Conservation (phyloP, 1,284 basidiomycete species). For the Spongispora temasekensis region DNA sequence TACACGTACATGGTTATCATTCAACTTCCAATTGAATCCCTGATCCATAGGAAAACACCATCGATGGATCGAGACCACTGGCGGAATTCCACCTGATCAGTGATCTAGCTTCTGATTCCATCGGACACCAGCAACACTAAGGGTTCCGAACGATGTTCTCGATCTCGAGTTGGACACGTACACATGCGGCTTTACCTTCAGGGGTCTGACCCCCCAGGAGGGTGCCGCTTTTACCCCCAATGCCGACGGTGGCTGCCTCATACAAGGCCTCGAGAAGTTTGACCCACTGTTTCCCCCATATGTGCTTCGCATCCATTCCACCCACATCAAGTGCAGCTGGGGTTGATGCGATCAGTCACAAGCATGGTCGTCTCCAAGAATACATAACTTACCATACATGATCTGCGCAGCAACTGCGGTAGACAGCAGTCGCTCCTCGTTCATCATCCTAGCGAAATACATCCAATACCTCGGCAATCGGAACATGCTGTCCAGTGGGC, state of each 20-base stretch:
- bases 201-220: slow-evolving; percentile 55
- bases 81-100: slow-evolving; percentile 17
- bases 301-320: slow-evolving; percentile 56
- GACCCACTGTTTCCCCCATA: slow-evolving; percentile 79
- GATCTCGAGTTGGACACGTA: slow-evolving; percentile 62
- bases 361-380: slow-evolving; percentile 11
- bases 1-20: slow-evolving; percentile 20
- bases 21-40: slow-evolving; percentile 12
- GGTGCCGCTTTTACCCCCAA: slow-evolving; percentile 36
- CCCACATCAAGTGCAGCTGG: slow-evolving; percentile 74
- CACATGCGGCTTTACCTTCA: slow-evolving; percentile 60
- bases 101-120: background rate
- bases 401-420: slow-evolving; percentile 59
- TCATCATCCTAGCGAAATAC: slow-evolving; percentile 64
- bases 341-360: slow-evolving; percentile 16
- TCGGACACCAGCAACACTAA: slow-evolving; percentile 16
- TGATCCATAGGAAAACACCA: slow-evolving; percentile 6
- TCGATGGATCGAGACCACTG: slow-evolving; percentile 7
- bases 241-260: slow-evolving; percentile 57
- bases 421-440: slow-evolving; percentile 50
- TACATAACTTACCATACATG: slow-evolving; percentile 69
- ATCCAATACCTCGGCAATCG: slow-evolving; percentile 67
- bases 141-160: slow-evolving; percentile 55
- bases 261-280: slow-evolving; percentile 74
- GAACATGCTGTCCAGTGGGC: slow-evolving; percentile 53